Conservation (phyloP, 768 basidiomycete species). For the Cyclocybe aegerita region DNA sequence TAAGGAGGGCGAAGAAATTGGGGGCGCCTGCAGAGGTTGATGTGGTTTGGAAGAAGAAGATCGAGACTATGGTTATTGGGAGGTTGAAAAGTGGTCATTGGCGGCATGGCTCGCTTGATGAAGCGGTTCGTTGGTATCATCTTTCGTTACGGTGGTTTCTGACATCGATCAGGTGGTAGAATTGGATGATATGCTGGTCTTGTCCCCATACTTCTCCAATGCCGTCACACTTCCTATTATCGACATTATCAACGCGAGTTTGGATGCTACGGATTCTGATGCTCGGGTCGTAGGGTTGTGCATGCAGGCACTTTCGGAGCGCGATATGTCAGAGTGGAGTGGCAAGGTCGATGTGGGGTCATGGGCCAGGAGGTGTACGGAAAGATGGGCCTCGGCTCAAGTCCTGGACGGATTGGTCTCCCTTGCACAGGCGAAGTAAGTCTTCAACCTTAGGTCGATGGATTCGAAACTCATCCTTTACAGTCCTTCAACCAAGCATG, state of each 20-base stretch:
- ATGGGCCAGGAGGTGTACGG: conserved; percentile 48
- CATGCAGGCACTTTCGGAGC: conserved; percentile 49
- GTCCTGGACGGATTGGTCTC: conserved; percentile 55
- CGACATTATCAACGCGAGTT: conserved; percentile 38
- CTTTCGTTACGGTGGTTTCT: neutral
- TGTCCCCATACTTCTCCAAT: conserved; percentile 52
- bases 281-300: conserved; percentile 64
- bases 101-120: conserved; percentile 26
- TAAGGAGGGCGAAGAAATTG: conserved; percentile 51
- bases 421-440: conserved; percentile 48
- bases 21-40: conserved; percentile 43
- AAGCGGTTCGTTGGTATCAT: conserved; percentile 33
- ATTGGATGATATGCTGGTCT: conserved; percentile 51
- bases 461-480: neutral
- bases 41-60: conserved; percentile 53
- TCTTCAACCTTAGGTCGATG: neutral
- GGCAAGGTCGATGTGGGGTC: conserved; percentile 41
- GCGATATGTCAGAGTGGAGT: conserved; percentile 45
- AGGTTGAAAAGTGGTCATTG: conserved; percentile 43
- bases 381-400: conserved; percentile 57
- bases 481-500: conserved; percentile 23
- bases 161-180: conserved; percentile 39
- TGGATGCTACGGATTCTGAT: conserved; percentile 13
- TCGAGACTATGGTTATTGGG: conserved; percentile 49
- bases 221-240: conserved; percentile 41